Conservation (phyloP, 108 stramenopile species). For the Schizochytrium sp. region DNA sequence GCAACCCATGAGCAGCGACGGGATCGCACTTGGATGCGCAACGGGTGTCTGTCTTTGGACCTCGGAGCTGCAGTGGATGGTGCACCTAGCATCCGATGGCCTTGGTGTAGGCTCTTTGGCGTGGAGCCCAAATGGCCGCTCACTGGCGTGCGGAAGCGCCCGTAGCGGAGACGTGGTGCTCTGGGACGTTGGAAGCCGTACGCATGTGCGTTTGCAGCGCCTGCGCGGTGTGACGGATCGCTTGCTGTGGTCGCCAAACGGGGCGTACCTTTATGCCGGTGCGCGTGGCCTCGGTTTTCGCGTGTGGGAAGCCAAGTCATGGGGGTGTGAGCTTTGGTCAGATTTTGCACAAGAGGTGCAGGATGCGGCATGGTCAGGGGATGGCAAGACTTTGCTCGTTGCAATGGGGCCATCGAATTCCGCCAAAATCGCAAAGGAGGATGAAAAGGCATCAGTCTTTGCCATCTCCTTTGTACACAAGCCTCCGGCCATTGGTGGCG, state of each 20-base stretch:
- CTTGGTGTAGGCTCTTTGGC: background rate
- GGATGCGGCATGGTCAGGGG: background rate
- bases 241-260: background rate
- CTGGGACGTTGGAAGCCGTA: background rate
- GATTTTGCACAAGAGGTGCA: background rate
- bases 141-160: background rate
- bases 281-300: slow-evolving; percentile 1
- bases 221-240: background rate
- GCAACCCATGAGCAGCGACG: background rate
- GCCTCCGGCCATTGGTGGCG: background rate
- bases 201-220: background rate
- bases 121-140: background rate
- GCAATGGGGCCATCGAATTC: background rate
- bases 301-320: background rate
- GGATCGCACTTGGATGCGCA: background rate
- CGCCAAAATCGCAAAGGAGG: background rate
- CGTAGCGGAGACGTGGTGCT: background rate
- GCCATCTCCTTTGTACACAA: background rate
- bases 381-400: background rate
- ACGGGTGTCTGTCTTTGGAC: background rate
- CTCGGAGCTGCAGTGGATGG: background rate
- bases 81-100: background rate
- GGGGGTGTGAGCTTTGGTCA: background rate
- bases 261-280: background rate
- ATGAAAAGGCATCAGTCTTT: background rate